Evolutionary conservation across 1,284 basidiomycete species (phyloP).

Genomic region (Tylopilus orsonianus): DNA sequence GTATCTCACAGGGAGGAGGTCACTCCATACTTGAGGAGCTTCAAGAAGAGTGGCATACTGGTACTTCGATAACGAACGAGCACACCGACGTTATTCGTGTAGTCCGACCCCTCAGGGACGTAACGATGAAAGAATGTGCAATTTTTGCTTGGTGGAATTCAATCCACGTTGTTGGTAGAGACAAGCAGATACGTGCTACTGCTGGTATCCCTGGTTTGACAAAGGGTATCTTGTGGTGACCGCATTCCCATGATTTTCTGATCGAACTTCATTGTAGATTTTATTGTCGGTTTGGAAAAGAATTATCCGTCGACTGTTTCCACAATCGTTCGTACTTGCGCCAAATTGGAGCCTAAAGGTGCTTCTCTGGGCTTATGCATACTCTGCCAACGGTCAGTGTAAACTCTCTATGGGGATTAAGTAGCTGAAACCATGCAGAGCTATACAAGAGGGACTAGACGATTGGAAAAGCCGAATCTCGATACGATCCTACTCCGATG

Average conservation of each 20-base stretch:
- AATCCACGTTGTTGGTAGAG: constrained; percentile 52
- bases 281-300: constrained; percentile 77
- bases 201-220: constrained; percentile 72
- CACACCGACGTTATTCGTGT: constrained; percentile 43
- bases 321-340: constrained; percentile 81
- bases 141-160: constrained; percentile 75
- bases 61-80: neutral
- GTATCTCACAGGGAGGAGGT: constrained; percentile 78
- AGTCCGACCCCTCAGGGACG: constrained; percentile 71
- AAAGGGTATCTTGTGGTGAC: constrained; percentile 51
- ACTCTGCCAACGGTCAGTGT: constrained; percentile 70
- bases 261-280: constrained; percentile 50
- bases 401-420: neutral
- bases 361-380: constrained; percentile 52
- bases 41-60: constrained; percentile 60
- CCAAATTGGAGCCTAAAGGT: constrained; percentile 76
- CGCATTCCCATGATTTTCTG: neutral
- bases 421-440: constrained; percentile 41
- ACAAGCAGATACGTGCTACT: constrained; percentile 47
- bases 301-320: constrained; percentile 90
- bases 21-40: constrained; percentile 74
- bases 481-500: constrained; percentile 54
- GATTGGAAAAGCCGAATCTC: constrained; percentile 76
- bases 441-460: constrained; percentile 65
- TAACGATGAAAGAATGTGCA: constrained; percentile 81